Percentiles rank a stretch among this genome's conserved stretches.
These are phyloP conservation scores for Teunomyces aglyptinius DNA, from an alignment of 805 yeast genomes.

Conservation along the genomic window DNA sequence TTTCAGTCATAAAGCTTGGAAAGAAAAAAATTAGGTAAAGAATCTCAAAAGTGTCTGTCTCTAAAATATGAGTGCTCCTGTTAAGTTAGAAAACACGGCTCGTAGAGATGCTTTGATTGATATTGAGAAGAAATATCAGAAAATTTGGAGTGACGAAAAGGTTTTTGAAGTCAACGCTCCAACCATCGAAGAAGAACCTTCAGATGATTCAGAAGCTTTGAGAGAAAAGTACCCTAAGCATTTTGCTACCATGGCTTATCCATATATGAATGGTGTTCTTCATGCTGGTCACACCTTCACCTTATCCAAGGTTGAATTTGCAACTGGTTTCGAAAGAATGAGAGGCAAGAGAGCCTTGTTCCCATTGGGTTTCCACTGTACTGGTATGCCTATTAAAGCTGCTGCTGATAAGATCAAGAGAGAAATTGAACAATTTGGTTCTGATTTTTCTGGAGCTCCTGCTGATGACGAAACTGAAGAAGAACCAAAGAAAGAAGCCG, in stretches of 20 bases:
- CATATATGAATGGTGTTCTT: constrained; percentile 97
- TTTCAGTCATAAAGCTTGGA: neutral
- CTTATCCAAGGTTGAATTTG: constrained; percentile 87
- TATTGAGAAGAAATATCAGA: constrained; percentile 85
- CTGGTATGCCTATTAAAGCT: constrained; percentile 97
- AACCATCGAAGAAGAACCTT: constrained; percentile 54
- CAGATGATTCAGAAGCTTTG: constrained; percentile 58
- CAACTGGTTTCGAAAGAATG: constrained; percentile 93
- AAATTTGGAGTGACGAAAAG: constrained; percentile 83
- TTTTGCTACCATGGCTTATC: constrained; percentile 94
- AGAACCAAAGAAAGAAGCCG: constrained; percentile 26
- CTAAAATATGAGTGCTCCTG: constrained; percentile 36
- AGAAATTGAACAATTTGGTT: constrained; percentile 89
- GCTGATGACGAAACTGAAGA: constrained; percentile 53
- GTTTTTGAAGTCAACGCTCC: constrained; percentile 90
- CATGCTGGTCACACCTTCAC: constrained; percentile 98
- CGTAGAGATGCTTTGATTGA: constrained; percentile 93
- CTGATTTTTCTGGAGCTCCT: constrained; percentile 68
- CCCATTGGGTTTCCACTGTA: constrained; percentile 98
- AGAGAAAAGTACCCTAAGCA: constrained; percentile 80
- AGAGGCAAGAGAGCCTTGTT: constrained; percentile 87
- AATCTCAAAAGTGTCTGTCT: constrained; percentile 6
- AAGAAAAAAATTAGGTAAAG: neutral
- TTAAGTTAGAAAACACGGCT: constrained; percentile 62
- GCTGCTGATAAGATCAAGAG: constrained; percentile 93